Conservation (phyloP, 257 asterid genomes). For the Misopates orontium region DNA sequence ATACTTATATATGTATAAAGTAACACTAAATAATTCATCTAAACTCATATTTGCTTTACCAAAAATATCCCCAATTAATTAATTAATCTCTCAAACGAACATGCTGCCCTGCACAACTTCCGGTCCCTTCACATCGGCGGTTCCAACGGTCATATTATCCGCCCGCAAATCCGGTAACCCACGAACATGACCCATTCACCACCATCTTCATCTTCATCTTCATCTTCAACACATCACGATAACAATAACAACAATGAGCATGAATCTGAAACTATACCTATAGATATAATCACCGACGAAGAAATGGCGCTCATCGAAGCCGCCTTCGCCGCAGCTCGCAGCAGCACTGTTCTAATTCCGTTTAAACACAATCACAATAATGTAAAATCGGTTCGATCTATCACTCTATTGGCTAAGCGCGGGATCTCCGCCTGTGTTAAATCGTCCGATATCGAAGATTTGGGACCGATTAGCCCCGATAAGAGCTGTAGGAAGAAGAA, state of each 20-base stretch:
- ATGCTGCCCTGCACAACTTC: too few species aligned
- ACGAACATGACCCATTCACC: slow-evolving; percentile 50
- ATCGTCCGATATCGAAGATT: slow-evolving; percentile 72
- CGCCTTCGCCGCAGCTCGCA: slow-evolving; percentile 47
- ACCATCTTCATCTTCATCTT: slow-evolving; percentile 30
- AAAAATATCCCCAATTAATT: too few species aligned
- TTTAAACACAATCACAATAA: too few species aligned
- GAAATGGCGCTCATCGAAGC: slow-evolving; percentile 87
- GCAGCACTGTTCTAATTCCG: slow-evolving; percentile 31
- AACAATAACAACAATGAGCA: not conserved
- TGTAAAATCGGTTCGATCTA: slow-evolving; percentile 51
- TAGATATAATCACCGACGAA: slow-evolving; percentile 63
- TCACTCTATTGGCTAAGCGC: slow-evolving; percentile 61
- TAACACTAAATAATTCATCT: too few species aligned
- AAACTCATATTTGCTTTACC: too few species aligned
- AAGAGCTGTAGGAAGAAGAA: slow-evolving; percentile 38
- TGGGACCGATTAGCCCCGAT: slow-evolving; percentile 31
- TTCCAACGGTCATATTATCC: not conserved
- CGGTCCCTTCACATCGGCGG: not conserved
- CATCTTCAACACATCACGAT: too few species aligned
- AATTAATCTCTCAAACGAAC: too few species aligned
- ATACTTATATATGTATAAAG: too few species aligned
- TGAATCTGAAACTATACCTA: slow-evolving; percentile 42
- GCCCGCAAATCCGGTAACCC: not conserved
- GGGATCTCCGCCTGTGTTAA: slow-evolving; percentile 48